A percentile compares a stretch with the other conserved stretches of the same genome.
These are phyloP conservation scores for Saraca asoca DNA, from an alignment of 331 rosid genomes.

Conservation along the genomic window DNA sequence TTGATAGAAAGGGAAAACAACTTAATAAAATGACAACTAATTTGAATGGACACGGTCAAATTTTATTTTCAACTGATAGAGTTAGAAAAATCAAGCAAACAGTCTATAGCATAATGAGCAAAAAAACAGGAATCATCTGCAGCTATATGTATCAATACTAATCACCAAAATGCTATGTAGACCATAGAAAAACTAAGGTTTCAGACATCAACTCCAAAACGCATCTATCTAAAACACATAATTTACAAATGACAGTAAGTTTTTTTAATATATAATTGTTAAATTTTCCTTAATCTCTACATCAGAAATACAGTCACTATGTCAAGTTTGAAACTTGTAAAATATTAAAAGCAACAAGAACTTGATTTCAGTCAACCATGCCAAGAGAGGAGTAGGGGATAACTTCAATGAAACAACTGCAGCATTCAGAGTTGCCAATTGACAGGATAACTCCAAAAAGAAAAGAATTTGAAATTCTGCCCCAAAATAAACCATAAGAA, in stretches of 20 bases:
- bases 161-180: slow-evolving; percentile 1
- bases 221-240: slow-evolving; percentile 4
- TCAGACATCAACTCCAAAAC: slow-evolving; percentile 18
- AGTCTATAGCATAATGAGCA: slow-evolving; percentile 6
- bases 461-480: not conserved
- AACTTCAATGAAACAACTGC: slow-evolving; percentile 26
- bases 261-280: slow-evolving; percentile 3
- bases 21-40: not conserved
- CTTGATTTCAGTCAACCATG: slow-evolving; percentile 4
- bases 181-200: slow-evolving; percentile 24
- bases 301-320: slow-evolving; percentile 14
- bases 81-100: slow-evolving; percentile 11
- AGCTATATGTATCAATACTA: slow-evolving; percentile 14
- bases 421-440: slow-evolving; percentile 21
- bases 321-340: not conserved
- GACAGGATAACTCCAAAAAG: slow-evolving; percentile 16
- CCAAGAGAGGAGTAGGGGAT: slow-evolving; percentile 12
- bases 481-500: slow-evolving; percentile 19
- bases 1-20: no score
- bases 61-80: slow-evolving; percentile 18
- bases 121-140: slow-evolving; percentile 26
- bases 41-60: not conserved
- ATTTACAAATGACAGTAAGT: slow-evolving; percentile 12
- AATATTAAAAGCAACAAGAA: slow-evolving; percentile 26
- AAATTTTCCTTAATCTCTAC: slow-evolving; percentile 16